Conservation (phyloP, 345 rosid genomes). For the Limnanthes douglasii region DNA sequence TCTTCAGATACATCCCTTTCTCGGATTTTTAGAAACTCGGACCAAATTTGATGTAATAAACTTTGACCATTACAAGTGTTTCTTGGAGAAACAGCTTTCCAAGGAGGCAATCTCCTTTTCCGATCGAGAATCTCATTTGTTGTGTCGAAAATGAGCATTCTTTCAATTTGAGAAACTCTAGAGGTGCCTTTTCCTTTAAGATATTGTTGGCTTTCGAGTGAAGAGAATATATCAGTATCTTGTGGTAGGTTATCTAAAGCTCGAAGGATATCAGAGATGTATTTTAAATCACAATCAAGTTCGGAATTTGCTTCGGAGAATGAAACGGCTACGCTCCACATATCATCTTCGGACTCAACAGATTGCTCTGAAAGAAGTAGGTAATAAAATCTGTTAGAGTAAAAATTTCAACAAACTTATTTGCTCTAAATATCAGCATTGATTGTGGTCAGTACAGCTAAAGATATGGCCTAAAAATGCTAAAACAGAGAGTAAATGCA, state of each 20-base stretch:
- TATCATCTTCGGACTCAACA: constrained; percentile 48
- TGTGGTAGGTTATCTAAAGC: constrained; percentile 42
- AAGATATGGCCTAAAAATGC: neutral
- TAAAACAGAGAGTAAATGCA: neutral
- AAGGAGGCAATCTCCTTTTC: constrained; percentile 35
- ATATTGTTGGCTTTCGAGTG: constrained; percentile 66
- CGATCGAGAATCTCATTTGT: constrained; percentile 40
- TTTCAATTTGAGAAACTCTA: constrained; percentile 28
- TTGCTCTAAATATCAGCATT: neutral
- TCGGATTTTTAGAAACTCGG: constrained; percentile 40
- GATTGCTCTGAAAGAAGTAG: constrained; percentile 31
- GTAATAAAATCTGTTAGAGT: too few relatives aligned
- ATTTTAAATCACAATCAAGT: constrained; percentile 42
- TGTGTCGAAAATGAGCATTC: constrained; percentile 62
- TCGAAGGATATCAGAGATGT: constrained; percentile 57
- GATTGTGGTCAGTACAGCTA: too few relatives aligned
- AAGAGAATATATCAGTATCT: constrained; percentile 36
- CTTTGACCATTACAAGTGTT: constrained; percentile 6
- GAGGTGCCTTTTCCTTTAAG: constrained; percentile 43
- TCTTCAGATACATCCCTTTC: constrained; percentile 35
- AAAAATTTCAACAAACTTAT: neutral
- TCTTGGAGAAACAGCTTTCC: constrained; percentile 20
- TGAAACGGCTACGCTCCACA: constrained; percentile 33
- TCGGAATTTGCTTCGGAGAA: constrained; percentile 14
- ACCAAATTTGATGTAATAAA: constrained; percentile 43